Base-by-base conservation (phyloP, 176 grass and related monocot genomes). In the Avena insularis region DNA sequence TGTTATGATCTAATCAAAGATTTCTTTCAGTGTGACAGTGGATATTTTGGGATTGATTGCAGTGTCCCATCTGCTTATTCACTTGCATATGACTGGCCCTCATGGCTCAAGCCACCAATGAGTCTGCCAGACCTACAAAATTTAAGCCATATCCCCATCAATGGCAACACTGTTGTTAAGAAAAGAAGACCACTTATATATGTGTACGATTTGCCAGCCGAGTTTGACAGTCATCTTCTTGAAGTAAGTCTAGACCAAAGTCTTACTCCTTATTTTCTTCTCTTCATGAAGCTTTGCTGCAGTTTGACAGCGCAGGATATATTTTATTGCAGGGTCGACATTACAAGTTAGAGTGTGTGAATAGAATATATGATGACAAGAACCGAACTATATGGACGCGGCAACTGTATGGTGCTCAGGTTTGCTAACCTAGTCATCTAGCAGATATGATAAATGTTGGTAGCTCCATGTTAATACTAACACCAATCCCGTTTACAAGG, bases 21-120 rank as follows among this genome's bases (percentile, higher is more conserved):
- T 35, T 77, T 82, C 17, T 80, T 81, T 88, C 90, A 98, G 97
- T 98, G 97, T 89, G 85, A 93, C 88, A 87, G 77, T 87, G 97
- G 94, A 48, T 96, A 96, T 83, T 98, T 94, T 90, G 97, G 97
- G 85, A 98, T 93, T 83, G 97, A 98, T 90, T 98, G 97, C 89
- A 93, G 94, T 51, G 84, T 98, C 76, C 97, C 92, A 83, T 94
- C 90, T 82, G 88, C 70, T 17, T 71, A 85, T 83, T 96, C 92
- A 40, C 46, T 92, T 80, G 45, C 90, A 66, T 33, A 88, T 91
- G 88, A 84, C 9, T 93, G 87, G 90, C 96, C 96, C 27, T 82
- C 76, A 73, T 98, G 93, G 92, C 89, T 98, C 87, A 85, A 90
- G 56, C 80, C 87, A 83, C 76, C 85, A 85, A 75, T 79, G 69